Conservation (phyloP, 768 basidiomycete genomes). For the Mycena chlorophos region DNA sequence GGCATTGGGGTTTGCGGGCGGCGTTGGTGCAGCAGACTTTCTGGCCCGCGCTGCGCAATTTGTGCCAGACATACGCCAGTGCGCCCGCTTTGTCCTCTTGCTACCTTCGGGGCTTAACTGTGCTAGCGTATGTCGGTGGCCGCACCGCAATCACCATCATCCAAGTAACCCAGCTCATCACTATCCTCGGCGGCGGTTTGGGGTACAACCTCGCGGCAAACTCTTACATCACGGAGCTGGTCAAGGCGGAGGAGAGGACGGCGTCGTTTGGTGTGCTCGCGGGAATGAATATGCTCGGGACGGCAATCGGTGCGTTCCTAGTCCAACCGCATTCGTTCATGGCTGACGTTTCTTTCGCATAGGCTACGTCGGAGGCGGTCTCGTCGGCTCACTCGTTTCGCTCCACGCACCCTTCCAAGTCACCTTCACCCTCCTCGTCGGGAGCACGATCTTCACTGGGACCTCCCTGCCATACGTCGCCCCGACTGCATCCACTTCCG, state of each 20-base stretch:
- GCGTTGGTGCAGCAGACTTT: constrained; percentile 20
- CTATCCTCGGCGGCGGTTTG: constrained; percentile 16
- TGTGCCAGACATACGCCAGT: constrained; percentile 21
- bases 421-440: constrained; percentile 19
- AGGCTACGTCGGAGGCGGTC: constrained; percentile 17
- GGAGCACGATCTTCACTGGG: constrained; percentile 8
- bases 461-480: constrained; percentile 15
- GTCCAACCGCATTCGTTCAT: not conserved
- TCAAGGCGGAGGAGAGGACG: constrained; percentile 11
- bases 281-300: constrained; percentile 16
- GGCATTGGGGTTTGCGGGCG: constrained; percentile 15
- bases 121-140: constrained; percentile 13
- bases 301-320: constrained; percentile 10
- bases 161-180: constrained; percentile 18
- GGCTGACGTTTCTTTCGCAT: not conserved
- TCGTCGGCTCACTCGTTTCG: constrained; percentile 7
- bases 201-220: constrained; percentile 16
- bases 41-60: constrained; percentile 19
- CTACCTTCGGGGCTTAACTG: too few relatives aligned
- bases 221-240: constrained; percentile 19
- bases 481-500: not conserved
- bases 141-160: constrained; percentile 17
- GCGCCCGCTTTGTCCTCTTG: not conserved
- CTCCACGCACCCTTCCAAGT: constrained; percentile 18
- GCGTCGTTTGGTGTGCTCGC: constrained; percentile 19